phyloP scores from a whole-genome alignment of 495 filamentous ascomycete genomes.

The Neurospora sp. region DNA sequence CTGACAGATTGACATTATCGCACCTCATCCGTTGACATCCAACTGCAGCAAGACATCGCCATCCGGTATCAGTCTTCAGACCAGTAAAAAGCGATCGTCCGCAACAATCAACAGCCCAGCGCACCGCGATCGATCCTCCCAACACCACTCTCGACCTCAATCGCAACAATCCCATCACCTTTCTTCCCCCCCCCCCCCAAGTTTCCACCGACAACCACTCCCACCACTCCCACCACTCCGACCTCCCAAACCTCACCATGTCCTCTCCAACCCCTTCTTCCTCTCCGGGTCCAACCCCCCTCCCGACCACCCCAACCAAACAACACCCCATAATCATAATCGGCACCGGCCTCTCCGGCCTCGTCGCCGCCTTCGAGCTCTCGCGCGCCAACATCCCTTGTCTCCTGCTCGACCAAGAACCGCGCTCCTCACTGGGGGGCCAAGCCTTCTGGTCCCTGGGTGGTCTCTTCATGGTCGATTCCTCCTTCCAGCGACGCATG shows the following conservation, averaged over 20 bases:
- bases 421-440: conserved; percentile 34
- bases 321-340: conserved; percentile 37
- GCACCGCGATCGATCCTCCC: neutral
- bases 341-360: conserved; percentile 40
- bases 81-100: neutral
- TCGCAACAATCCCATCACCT: neutral
- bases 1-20: too few species aligned
- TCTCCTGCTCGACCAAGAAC: conserved; percentile 41
- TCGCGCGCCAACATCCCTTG: conserved; percentile 26
- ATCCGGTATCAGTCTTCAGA: neutral
- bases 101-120: neutral
- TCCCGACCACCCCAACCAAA: neutral
- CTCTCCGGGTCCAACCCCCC: neutral
- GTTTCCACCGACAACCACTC: neutral
- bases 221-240: neutral
- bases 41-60: neutral
- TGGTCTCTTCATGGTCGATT: conserved; percentile 42
- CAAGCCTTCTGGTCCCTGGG: conserved; percentile 48
- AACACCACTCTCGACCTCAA: neutral
- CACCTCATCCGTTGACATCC: neutral
- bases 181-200: neutral
- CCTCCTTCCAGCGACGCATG: conserved; percentile 36
- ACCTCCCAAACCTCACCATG: neutral
- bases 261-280: neutral
- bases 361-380: conserved; percentile 44